Base-by-base conservation (phyloP, 345 rosid species). In the Acer negundo region DNA sequence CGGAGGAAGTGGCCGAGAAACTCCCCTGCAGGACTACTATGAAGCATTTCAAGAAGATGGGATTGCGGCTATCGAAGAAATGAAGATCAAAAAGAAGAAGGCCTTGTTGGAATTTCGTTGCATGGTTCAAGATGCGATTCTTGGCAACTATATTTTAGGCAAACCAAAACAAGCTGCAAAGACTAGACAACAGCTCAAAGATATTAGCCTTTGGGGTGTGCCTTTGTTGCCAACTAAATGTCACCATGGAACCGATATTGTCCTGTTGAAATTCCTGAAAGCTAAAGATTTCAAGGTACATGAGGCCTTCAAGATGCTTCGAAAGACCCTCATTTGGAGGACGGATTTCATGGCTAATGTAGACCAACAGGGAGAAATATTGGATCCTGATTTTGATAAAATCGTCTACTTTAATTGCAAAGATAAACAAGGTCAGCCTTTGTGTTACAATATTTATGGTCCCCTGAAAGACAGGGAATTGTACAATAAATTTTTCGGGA, bases 221-320 rank as follows among this genome's bases (percentile, higher is more conserved):
- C 88, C 95, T 46, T 63, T 89, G 44, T 71, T 89, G 79, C 93
- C 92, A n/a, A 87, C 90, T 38, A 79, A 75, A 69, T 82, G 86
- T 73, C 93, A 88, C 40, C 81, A 75, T 73, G 85, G 90, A 17
- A 87, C 90, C 3, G 86, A 89, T 16, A 44, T 38, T 31, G 83
- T 91, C 56, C 83, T 91, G 2, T 22, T 73, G 69, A 91, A 89
- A 75, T 88, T 89, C 87, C 80, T 88, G 70, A 83, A 81, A 73
- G 89, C 90, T 0, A 81, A 76, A 11, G 80, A 79, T 46, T 89
- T 67, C 59, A 87, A 84, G 70, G 90, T 81, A 0, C 71, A 75
- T 0, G 89, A 88, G 22, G 92, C 95, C 13, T 88, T 85, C 16
- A 73, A 84, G 62, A 87, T 84, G 90, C 90, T 91, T 8, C 81